Base-by-base conservation (phyloP, 1,139 yeast genomes). In the Suhomyces kunorum region DNA sequence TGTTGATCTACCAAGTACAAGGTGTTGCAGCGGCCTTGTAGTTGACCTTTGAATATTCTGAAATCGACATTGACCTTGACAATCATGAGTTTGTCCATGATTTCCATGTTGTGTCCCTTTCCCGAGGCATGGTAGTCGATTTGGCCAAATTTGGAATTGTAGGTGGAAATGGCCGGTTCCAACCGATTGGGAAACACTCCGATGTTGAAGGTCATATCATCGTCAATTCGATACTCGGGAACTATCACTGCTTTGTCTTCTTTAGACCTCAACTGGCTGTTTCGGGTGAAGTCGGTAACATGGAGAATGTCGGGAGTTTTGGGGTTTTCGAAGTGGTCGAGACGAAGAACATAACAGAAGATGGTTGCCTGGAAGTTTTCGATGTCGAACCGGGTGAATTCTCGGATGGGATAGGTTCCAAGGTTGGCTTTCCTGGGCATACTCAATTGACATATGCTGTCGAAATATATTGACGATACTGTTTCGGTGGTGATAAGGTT, bases 261-360 rank as follows among this genome's bases (percentile, higher is more conserved):
- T 4, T 15, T 23, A 13, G 19, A n/a, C 9, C 32, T 20, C 3
- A 40, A 16, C 13, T 18, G 19, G 7, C 29, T 16, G 27, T 40
- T 40, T 15, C 38, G 19, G 4, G 45, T 37, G 13, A 41, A 45
- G 19, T 45, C 49, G 6, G 49, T 45, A 13, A 45, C 44, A 9
- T 39, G 38, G 5, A 42, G 29, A 9, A 40, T 22, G 28, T 40
- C 42, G n/a, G 48, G 48, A 2, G 40, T 28, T 8, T 29, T 34
- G n/a, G 28, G 20, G 6, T 17, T 13, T 5, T 13, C 30, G n/a
- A 31, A 17, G 15, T 38, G 39, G 19, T 44, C 40, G 16, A 44
- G 22, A 1, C 45, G 39, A n/a, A 43, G 34, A 4, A 33, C 44
- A 13, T 34, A 26, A 12, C 40, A 35, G 32, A 27, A 43, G 12